Base-by-base conservation (phyloP, 176 grass and related monocot species). In the Hsuehochloa calcarea region DNA sequence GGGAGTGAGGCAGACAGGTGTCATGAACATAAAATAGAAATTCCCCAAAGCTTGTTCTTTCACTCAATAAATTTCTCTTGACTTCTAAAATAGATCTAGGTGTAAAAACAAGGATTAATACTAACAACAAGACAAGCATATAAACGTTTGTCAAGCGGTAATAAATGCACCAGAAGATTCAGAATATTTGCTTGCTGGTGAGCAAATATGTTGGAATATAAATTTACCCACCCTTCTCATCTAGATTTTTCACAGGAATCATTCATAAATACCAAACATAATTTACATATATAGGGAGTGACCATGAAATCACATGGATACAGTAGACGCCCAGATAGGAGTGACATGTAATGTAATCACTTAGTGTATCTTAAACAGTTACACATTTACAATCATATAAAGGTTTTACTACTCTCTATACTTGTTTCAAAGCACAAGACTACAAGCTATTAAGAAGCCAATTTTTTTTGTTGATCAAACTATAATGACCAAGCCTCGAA, bases 41-140 rank as follows among this genome's bases (percentile, higher is more conserved):
- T 22, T n/a, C 46, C 54, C 34, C 31, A 81, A 50, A 76, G 47
- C 31, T 51, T 38, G 29, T 29, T 55, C 75, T 66, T 55, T 52
- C 60, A 67, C 16, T 84, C 31, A 26, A 20, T 84, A 20, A 74
- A 63, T 38, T n/a, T 45, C 17, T 55, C 4, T 54, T 54, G 46
- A 2, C 58, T 55, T 51, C 29, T 75, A 75, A 66, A 11, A 76
- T 70, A 56, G 35, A 82, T 46, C 8, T 19, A 43, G 22, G 58
- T 61, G 74, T 47, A 29, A 26, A 59, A 70, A 82, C n/a, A 70
- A 70, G 50, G 15, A 70, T 47, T 82, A 39, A 59, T 59, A 41
- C n/a, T 82, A 20, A 41, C 39, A 26, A 7, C 16, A 68, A 44
- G 35, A 55, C 15, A 84, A 64, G 58, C 20, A 84, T 65, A 17